Percentiles rank a stretch among this genome's conserved stretches.
Conservation (phyloP, 75 land plant genomes). For the Pinus taeda region DNA sequence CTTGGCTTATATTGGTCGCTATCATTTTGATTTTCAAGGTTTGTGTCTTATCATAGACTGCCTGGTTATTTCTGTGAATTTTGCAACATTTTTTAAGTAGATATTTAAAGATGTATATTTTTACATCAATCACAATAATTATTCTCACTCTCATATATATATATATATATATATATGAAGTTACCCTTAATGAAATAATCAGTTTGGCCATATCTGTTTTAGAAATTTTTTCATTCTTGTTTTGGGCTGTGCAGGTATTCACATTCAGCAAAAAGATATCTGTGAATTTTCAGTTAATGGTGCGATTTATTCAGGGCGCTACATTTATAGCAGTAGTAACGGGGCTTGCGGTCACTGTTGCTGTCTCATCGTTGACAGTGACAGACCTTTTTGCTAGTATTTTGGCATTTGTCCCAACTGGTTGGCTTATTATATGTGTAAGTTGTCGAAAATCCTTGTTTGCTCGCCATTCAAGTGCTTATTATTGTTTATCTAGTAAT, state of each 20-base stretch:
- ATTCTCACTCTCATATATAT: not conserved
- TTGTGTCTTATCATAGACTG: not conserved
- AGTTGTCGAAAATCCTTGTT: constrained; percentile 26
- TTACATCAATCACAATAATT: not conserved
- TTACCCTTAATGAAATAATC: not conserved
- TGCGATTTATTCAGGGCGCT: constrained; percentile 77
- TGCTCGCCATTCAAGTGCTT: not conserved
- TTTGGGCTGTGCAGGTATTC: constrained; percentile 50
- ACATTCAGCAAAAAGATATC: constrained; percentile 63
- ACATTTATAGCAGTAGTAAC: constrained; percentile 49
- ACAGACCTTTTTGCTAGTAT: constrained; percentile 81
- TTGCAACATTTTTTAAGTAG: too few species aligned
- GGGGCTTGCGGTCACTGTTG: constrained; percentile 51
- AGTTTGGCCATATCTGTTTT: not conserved
- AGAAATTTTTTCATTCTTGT: constrained; percentile 1
- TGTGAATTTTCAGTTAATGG: constrained; percentile 54
- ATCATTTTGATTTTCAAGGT: constrained; percentile 86
- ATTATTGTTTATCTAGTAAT: not conserved
- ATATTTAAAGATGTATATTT: too few species aligned
- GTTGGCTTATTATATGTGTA: constrained; percentile 84
- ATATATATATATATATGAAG: not conserved
- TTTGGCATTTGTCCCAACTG: constrained; percentile 87
- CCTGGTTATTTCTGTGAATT: not conserved
- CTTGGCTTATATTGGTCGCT: constrained; percentile 74
- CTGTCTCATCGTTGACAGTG: constrained; percentile 49